Conservation (phyloP, 2,329 filamentous ascomycete species). For the Cladosporium colombiae region DNA sequence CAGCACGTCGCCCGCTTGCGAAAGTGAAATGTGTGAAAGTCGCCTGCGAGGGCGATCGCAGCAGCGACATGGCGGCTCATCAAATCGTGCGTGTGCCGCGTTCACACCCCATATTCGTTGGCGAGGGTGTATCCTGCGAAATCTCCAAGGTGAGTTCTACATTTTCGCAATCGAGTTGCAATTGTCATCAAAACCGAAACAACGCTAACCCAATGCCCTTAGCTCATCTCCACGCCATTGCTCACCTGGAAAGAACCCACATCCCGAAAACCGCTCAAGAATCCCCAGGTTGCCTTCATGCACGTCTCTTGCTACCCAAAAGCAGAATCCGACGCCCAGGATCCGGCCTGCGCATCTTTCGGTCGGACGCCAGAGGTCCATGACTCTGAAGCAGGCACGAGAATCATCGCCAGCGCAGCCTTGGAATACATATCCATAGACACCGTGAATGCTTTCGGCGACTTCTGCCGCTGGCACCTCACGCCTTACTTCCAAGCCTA, state of each 20-base stretch:
- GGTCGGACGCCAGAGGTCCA: neutral
- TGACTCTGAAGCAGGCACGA: neutral
- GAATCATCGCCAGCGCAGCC: neutral
- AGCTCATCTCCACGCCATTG: neutral
- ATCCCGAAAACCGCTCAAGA: neutral
- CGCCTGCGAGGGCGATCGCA: neutral
- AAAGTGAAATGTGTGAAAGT: constrained; percentile 4
- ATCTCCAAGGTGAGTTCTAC: neutral
- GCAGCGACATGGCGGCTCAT: neutral
- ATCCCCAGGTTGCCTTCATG: neutral
- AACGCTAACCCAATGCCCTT: neutral
- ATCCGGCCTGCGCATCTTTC: neutral
- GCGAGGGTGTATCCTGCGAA: neutral
- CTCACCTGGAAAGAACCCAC: neutral
- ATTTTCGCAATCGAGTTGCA: too few species aligned
- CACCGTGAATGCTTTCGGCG: neutral
- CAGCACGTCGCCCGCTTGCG: neutral
- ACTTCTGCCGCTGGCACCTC: neutral
- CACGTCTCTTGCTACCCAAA: neutral
- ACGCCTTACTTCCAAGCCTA: neutral
- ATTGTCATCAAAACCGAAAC: neutral
- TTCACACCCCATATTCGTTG: neutral
- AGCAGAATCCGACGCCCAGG: neutral
- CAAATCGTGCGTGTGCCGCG: constrained; percentile 1
- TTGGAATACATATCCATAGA: neutral